phyloP scores from a whole-genome alignment of 257 asterid species.

The Ballota nigra region DNA sequence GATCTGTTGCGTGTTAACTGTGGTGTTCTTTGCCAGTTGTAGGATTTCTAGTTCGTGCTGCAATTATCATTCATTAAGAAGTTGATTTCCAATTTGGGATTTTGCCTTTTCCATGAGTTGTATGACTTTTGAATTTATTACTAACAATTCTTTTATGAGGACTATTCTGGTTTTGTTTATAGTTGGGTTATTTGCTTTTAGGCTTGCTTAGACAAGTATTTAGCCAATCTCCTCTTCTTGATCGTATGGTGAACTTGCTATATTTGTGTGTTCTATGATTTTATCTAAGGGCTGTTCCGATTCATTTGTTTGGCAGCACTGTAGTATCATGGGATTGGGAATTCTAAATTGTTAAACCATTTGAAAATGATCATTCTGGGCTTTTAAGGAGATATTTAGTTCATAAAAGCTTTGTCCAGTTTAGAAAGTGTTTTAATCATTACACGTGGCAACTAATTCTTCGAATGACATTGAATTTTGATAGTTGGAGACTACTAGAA shows the following conservation, averaged over 20 bases:
- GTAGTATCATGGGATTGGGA: background rate
- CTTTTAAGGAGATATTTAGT: background rate
- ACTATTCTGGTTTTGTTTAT: background rate
- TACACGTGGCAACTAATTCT: constrained; percentile 4
- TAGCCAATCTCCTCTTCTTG: background rate
- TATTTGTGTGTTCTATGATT: background rate
- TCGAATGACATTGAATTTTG: background rate
- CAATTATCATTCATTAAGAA: constrained; percentile 14
- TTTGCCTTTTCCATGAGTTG: background rate
- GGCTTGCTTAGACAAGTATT: background rate
- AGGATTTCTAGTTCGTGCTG: constrained; percentile 14
- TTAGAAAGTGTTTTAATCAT: background rate
- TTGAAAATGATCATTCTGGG: constrained; percentile 7
- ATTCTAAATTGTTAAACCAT: background rate
- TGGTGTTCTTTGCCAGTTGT: constrained; percentile 23
- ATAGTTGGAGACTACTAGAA: background rate
- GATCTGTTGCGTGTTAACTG: constrained; percentile 30
- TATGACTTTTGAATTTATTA: background rate
- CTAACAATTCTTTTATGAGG: no score
- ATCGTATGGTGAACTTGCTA: background rate
- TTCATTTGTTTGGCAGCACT: constrained; percentile 12
- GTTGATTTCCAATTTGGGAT: constrained; percentile 19
- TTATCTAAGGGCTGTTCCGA: background rate
- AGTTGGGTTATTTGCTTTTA: constrained; percentile 4
- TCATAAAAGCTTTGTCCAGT: background rate